Evolutionary conservation across 768 basidiomycete genomes (phyloP).

Genomic region (Tylopilus plumbeoviolaceoides): DNA sequence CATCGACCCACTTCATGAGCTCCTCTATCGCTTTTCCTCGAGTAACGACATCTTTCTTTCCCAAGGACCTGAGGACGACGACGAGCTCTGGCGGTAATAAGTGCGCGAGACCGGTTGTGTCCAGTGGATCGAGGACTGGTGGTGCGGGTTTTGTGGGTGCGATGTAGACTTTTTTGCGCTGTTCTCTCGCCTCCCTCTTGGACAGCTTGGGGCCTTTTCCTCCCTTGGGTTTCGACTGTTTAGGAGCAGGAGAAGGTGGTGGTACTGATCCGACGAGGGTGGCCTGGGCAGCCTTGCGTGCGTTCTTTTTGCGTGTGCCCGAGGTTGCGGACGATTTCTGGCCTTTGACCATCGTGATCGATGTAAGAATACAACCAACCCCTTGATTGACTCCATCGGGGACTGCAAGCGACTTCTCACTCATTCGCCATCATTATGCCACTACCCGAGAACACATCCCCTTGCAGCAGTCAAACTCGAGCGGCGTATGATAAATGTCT

Average conservation of each 20-base stretch:
- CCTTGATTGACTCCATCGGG: too few relatives aligned
- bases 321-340: conserved; percentile 78
- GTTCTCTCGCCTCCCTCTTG: conserved; percentile 53
- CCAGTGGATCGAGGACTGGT: conserved; percentile 78
- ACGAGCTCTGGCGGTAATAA: conserved; percentile 76
- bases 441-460: too few relatives aligned
- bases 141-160: conserved; percentile 79
- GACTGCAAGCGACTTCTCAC: too few relatives aligned
- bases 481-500: too few relatives aligned
- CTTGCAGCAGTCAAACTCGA: too few relatives aligned
- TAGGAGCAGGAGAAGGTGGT: conserved; percentile 35
- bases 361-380: background rate
- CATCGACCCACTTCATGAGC: conserved; percentile 63
- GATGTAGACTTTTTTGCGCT: conserved; percentile 81
- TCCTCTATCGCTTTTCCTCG: conserved; percentile 85
- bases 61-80: conserved; percentile 73
- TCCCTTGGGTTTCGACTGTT: conserved; percentile 45
- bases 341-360: conserved; percentile 38
- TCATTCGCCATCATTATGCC: too few relatives aligned
- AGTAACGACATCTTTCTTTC: conserved; percentile 88
- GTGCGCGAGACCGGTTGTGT: conserved; percentile 74
- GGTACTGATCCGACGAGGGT: conserved; percentile 10
- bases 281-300: conserved; percentile 50
- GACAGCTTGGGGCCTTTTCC: conserved; percentile 46
- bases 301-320: conserved; percentile 91